phyloP scores from a whole-genome alignment of 805 yeast species.

The Maudiozyma saulgeensis region DNA sequence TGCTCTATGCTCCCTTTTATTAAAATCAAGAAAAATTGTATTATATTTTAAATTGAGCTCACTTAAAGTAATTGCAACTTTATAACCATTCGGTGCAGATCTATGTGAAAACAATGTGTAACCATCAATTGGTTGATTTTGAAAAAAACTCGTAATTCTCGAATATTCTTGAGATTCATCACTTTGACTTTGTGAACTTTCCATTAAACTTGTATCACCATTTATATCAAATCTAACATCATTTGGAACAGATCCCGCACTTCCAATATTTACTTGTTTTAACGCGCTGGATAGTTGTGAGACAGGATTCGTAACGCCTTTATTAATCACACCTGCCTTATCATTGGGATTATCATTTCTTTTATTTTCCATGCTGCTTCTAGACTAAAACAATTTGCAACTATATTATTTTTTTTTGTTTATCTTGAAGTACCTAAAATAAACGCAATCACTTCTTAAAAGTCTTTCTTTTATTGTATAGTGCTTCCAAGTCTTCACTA shows the following conservation, averaged over 20 bases:
- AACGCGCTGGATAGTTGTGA: conserved; percentile 29
- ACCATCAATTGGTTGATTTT: conserved; percentile 71
- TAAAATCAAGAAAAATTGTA: conserved; percentile 79
- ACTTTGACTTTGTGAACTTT: conserved; percentile 9
- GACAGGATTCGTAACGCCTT: conserved; percentile 11
- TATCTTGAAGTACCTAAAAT: too few species aligned
- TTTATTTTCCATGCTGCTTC: neutral
- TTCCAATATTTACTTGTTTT: conserved; percentile 26
- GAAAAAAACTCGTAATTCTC: conserved; percentile 61
- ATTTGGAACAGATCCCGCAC: conserved; percentile 22
- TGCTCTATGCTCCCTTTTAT: conserved; percentile 81
- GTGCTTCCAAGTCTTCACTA: too few species aligned
- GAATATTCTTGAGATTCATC: conserved; percentile 30
- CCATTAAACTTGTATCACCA: conserved; percentile 9
- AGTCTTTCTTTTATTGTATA: too few species aligned
- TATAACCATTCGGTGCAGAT: conserved; percentile 92
- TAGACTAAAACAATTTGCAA: too few species aligned
- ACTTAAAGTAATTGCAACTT: conserved; percentile 80
- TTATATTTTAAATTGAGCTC: conserved; percentile 73
- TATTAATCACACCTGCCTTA: neutral
- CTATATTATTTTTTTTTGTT: too few species aligned
- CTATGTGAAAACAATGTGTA: conserved; percentile 75
- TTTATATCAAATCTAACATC: conserved; percentile 18
- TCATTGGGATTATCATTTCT: neutral
- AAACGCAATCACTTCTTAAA: too few species aligned